Evolutionary conservation across 441 rosid species (phyloP).

Genomic region (Gossypium trilobum): DNA sequence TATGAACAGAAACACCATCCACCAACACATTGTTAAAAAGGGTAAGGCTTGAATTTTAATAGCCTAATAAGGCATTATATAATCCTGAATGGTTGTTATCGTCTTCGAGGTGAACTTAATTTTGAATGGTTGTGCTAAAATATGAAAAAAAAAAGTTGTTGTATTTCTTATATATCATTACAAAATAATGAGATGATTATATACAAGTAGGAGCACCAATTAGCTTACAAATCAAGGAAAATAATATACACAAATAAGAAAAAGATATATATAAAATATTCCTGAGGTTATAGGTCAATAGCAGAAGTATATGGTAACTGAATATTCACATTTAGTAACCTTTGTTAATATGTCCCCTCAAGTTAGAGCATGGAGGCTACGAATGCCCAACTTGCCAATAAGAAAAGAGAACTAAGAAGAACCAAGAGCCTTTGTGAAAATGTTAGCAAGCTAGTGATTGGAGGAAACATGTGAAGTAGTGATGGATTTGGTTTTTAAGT

Average conservation of each 20-base stretch:
- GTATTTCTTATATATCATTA: too few species aligned
- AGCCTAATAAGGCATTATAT: too few species aligned
- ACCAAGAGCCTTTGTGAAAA: background rate
- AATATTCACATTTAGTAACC: background rate
- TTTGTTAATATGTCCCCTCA: background rate
- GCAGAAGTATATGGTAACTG: background rate
- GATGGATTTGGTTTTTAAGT: background rate
- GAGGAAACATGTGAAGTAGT: background rate
- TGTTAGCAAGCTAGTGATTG: background rate
- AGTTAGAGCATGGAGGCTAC: background rate
- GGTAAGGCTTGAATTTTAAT: too few species aligned
- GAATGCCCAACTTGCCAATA: background rate
- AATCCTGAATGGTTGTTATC: too few species aligned
- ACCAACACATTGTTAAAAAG: too few species aligned
- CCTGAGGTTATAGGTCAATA: background rate
- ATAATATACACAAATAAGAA: background rate
- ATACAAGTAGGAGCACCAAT: too few species aligned
- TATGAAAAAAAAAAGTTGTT: too few species aligned
- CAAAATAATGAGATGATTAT: too few species aligned
- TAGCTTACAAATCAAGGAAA: background rate
- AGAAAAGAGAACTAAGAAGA: background rate
- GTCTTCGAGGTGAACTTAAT: too few species aligned
- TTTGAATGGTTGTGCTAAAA: too few species aligned
- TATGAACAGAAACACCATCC: too few species aligned
- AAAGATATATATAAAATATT: background rate